Percentiles rank a stretch among this genome's conserved stretches.
Evolutionary conservation across 1,284 basidiomycete genomes (phyloP).

Genomic region (Farysia itapuensis): DNA sequence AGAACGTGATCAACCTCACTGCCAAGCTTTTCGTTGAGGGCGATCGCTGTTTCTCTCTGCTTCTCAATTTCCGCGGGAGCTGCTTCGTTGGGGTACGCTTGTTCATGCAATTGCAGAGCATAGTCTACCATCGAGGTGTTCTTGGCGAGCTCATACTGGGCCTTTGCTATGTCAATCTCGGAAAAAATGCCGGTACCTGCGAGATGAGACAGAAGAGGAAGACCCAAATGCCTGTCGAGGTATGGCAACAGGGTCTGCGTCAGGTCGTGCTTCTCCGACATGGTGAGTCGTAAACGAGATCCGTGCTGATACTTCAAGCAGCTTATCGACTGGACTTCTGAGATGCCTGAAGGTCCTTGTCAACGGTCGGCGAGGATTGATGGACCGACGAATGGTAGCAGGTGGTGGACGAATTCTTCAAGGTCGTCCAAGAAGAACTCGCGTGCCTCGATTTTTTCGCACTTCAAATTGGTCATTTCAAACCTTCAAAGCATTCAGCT

Average conservation of each 20-base stretch:
- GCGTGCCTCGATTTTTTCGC: too few relatives aligned
- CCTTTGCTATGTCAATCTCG: conserved; percentile 73
- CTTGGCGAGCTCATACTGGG: conserved; percentile 95
- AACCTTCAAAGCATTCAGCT: too few relatives aligned
- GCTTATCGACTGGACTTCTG: too few relatives aligned
- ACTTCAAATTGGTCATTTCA: too few relatives aligned
- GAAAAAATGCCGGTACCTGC: conserved; percentile 70
- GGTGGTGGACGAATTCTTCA: too few relatives aligned
- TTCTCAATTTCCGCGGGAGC: conserved; percentile 49
- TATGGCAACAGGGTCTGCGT: conserved; percentile 70
- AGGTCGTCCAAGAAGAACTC: too few relatives aligned
- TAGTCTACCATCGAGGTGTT: conserved; percentile 65
- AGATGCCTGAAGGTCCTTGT: too few relatives aligned
- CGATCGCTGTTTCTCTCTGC: conserved; percentile 69
- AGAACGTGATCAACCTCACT: conserved; percentile 88
- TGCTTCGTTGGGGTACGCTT: conserved; percentile 71
- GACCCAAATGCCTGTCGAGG: conserved; percentile 89
- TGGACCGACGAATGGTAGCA: too few relatives aligned
- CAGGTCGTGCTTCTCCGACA: conserved; percentile 69
- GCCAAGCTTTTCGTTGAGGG: conserved; percentile 78
- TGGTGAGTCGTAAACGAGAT: too few relatives aligned
- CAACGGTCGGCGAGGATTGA: too few relatives aligned
- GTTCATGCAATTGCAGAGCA: conserved; percentile 73
- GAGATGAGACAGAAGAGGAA: conserved; percentile 87
- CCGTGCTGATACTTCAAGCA: too few relatives aligned